phyloP scores from a whole-genome alignment of 805 yeast species.

The Spathaspora boniae region DNA sequence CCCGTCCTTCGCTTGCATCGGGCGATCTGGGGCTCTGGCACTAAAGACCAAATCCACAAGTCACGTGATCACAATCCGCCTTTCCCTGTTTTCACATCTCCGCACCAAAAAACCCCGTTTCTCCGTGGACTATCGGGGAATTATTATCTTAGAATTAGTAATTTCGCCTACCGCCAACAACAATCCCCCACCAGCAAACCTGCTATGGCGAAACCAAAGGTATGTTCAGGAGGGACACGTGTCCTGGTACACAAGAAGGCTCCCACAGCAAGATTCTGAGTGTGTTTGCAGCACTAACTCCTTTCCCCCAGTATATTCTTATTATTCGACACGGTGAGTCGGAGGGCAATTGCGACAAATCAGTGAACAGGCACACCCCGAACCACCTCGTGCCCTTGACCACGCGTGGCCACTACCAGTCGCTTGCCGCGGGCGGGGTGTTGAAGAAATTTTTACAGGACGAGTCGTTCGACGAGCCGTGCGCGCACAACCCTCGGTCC shows the following conservation, averaged over 20 bases:
- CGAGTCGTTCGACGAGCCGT: slow-evolving; percentile 27
- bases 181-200: neutral
- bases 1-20: too few species aligned
- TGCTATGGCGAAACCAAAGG: slow-evolving; percentile 10
- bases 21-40: too few species aligned
- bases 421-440: slow-evolving; percentile 56
- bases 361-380: slow-evolving; percentile 72
- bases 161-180: slow-evolving; percentile 1
- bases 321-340: slow-evolving; percentile 91
- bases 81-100: too few species aligned
- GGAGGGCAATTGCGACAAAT: slow-evolving; percentile 83
- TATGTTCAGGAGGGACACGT: slow-evolving; percentile 1
- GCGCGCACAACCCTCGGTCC: slow-evolving; percentile 23
- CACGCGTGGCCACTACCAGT: slow-evolving; percentile 62
- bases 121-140: too few species aligned
- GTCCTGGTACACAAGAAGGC: neutral
- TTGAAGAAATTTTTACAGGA: slow-evolving; percentile 36
- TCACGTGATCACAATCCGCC: too few species aligned
- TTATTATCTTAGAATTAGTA: neutral
- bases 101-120: too few species aligned
- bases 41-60: too few species aligned
- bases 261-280: too few species aligned
- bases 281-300: slow-evolving; percentile 1
- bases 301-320: slow-evolving; percentile 58
- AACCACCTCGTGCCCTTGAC: slow-evolving; percentile 81